These are phyloP conservation scores for Lactarius indigo DNA, from an alignment of 768 basidiomycete species.

Conservation along the genomic window DNA sequence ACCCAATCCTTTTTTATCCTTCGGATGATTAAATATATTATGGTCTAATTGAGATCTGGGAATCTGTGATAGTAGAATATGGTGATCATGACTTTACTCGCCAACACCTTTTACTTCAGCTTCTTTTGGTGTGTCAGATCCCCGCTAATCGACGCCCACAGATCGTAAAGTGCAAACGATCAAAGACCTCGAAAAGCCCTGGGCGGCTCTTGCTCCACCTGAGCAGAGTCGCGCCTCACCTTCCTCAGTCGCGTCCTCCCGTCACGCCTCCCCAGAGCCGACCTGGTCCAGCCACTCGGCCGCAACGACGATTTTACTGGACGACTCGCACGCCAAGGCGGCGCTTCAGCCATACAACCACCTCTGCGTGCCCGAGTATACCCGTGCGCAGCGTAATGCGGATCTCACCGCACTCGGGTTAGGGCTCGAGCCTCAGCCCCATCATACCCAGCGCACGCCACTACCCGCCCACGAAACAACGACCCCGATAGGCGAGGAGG, in stretches of 20 bases:
- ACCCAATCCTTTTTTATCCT: neutral
- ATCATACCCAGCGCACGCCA: slow-evolving; percentile 10
- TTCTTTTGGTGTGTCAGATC: slow-evolving; percentile 23
- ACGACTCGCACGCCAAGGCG: slow-evolving; percentile 53
- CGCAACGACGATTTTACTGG: slow-evolving; percentile 46
- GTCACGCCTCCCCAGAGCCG: neutral
- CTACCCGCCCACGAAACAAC: neutral
- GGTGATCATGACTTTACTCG: neutral
- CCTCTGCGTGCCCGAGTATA: slow-evolving; percentile 71
- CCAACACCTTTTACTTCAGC: neutral
- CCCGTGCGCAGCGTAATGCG: slow-evolving; percentile 38
- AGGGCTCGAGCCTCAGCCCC: neutral
- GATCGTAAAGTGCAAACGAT: slow-evolving; percentile 48
- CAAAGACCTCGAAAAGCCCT: slow-evolving; percentile 74
- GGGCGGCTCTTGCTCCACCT: slow-evolving; percentile 41
- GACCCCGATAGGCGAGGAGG: slow-evolving; percentile 6
- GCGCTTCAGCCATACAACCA: slow-evolving; percentile 79
- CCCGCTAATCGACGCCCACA: slow-evolving; percentile 8
- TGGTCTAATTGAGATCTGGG: no score
- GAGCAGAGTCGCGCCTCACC: neutral
- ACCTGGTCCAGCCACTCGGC: slow-evolving; percentile 37
- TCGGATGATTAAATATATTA: neutral
- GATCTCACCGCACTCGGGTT: slow-evolving; percentile 35
- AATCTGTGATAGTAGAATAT: slow-evolving; percentile 24
- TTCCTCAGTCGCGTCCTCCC: neutral